Evolutionary conservation across 768 basidiomycete genomes (phyloP), one percentile per base, ranked within the genome.

Genomic region (Podaxis rugospora): DNA sequence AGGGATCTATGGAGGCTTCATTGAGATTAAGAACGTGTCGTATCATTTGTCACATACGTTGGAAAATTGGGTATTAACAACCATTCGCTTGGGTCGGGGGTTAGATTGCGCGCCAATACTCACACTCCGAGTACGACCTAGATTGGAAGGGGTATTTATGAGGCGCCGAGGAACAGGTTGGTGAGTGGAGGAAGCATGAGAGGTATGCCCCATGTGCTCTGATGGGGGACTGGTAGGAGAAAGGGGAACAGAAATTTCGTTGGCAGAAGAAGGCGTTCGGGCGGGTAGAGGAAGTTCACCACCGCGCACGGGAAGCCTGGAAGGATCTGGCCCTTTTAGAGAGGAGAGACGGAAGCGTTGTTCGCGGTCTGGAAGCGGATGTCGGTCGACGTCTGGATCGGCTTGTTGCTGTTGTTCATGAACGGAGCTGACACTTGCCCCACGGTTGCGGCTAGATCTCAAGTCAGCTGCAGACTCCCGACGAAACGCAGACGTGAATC

Each of bases 281-380:
- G 86, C 78, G 40, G 86, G 86, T 28, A 86, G 80, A n/a, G 83
- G 80, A 49, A 87, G 79, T 66, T 87, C 83, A 51, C 86, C 86
- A 35, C 79, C 85, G 63, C 80, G 80, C 62, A 83, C 71, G 16
- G 73, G 69, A 13, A 76, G 71, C 63, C 75, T 76, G 5, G 73
- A 65, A 32, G 74, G 68, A 53, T 82, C 82, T 61, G 76, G 78
- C 52, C 69, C 71, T 66, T 83, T 84, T 32, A 81, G 69, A 9
- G 84, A 83, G n/a, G 73, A 66, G 62, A 75, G 78, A 61, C 80
- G 79, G 57, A 75, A 75, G 59, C 77, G 79, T 80, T 79, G 56
- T 70, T 55, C 64, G 57, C 74, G 66, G 59, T 72, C 72, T 62
- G 72, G 75, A 55, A 76, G 63, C 25, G 77, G 75, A 53, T 81